Conservation (phyloP, 192 early-diverging fungal genomes). For the Podila clonocystis region DNA sequence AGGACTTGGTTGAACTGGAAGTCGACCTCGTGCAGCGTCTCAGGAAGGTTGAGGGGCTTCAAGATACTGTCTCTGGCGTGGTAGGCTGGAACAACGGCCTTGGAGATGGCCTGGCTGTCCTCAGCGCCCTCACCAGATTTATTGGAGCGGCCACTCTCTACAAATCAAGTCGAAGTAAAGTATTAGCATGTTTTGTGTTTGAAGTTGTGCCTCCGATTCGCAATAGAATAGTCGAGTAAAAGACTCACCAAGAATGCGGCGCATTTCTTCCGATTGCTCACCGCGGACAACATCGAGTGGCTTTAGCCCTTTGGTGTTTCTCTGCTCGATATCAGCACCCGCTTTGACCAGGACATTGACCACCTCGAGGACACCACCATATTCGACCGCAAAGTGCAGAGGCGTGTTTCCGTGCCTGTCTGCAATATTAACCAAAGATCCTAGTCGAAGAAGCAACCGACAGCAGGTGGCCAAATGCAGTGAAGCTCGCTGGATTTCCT, state of each 20-base stretch:
- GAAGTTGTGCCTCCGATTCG: too few relatives aligned
- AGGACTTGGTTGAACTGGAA: slow-evolving; percentile 62
- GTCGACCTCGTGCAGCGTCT: slow-evolving; percentile 52
- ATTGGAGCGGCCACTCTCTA: slow-evolving; percentile 27
- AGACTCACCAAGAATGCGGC: slow-evolving; percentile 40
- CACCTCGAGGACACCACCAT: slow-evolving; percentile 59
- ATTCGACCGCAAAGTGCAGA: slow-evolving; percentile 64
- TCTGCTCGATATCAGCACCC: slow-evolving; percentile 55
- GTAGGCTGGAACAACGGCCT: slow-evolving; percentile 18
- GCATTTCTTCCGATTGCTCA: slow-evolving; percentile 53
- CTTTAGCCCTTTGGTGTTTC: slow-evolving; percentile 57
- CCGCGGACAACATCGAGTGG: slow-evolving; percentile 57
- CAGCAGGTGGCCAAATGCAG: slow-evolving; percentile 58
- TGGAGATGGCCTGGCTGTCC: not conserved
- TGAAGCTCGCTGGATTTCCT: slow-evolving; percentile 35
- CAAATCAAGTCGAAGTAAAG: too few relatives aligned
- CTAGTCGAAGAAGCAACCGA: slow-evolving; percentile 57
- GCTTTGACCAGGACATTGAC: slow-evolving; percentile 55
- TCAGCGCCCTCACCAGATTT: slow-evolving; percentile 3
- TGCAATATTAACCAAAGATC: slow-evolving; percentile 56
- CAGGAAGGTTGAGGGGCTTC: slow-evolving; percentile 48
- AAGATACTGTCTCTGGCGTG: slow-evolving; percentile 42
- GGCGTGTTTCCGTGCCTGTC: slow-evolving; percentile 61
- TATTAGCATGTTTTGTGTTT: not conserved
- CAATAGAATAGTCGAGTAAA: not conserved